A percentile compares a stretch with the other conserved stretches of the same genome.
Evolutionary conservation across 192 early-diverging fungal species (phyloP).

Genomic region (Umbelopsis sp.): DNA sequence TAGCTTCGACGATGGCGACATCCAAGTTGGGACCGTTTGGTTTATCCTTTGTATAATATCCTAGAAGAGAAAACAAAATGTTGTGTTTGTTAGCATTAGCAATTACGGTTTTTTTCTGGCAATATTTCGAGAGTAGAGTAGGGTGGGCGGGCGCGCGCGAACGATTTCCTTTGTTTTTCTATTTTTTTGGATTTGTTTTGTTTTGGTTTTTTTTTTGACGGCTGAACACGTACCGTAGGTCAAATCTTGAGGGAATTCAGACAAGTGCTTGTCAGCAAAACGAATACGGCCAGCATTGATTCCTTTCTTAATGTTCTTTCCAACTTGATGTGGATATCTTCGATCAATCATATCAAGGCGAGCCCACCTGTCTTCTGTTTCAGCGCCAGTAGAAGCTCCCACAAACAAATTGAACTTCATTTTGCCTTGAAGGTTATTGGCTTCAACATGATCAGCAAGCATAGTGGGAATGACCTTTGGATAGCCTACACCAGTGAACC

Average conservation of each 20-base stretch:
- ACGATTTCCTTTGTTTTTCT: background rate
- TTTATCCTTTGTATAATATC: slow-evolving; percentile 40
- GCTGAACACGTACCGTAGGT: slow-evolving; percentile 26
- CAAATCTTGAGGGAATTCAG: slow-evolving; percentile 45
- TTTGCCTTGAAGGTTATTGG: slow-evolving; percentile 44
- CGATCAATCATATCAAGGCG: slow-evolving; percentile 44
- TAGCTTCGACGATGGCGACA: slow-evolving; percentile 43
- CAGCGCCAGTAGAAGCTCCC: slow-evolving; percentile 38
- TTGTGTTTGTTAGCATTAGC: background rate
- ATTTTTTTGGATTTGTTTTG: no score
- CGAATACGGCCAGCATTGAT: slow-evolving; percentile 42
- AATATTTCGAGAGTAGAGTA: no score
- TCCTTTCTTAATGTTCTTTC: slow-evolving; percentile 37
- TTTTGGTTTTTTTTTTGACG: no score
- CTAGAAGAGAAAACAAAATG: slow-evolving; percentile 1
- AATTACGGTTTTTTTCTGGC: no score
- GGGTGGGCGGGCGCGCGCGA: no score
- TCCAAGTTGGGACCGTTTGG: slow-evolving; percentile 37
- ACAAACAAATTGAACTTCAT: slow-evolving; percentile 47
- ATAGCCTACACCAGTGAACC: slow-evolving; percentile 46
- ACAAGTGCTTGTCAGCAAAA: slow-evolving; percentile 50
- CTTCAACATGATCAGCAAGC: slow-evolving; percentile 46
- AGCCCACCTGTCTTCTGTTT: slow-evolving; percentile 42
- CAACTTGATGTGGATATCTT: slow-evolving; percentile 47
- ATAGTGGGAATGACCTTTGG: slow-evolving; percentile 42